Evolutionary conservation across 2,329 filamentous ascomycete genomes (phyloP), one percentile per base, ranked within the genome.

Genomic region (Mycocentrospora acerina): DNA sequence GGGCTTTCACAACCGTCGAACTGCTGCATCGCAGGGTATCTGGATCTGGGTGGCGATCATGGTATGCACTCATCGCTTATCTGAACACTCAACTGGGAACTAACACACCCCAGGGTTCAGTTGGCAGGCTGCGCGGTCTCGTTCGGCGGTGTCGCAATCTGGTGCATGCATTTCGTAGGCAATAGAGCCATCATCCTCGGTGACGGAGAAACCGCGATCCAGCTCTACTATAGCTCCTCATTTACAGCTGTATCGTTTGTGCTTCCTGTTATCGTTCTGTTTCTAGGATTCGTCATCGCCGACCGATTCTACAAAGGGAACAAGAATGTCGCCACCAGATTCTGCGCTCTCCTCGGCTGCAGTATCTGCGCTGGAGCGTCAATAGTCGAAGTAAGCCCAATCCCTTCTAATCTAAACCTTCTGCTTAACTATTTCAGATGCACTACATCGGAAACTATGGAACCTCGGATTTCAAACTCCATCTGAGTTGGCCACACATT

Each of bases 361-460:
- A 88, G 88, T 6, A 59, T 81, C 1, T 73, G 90, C 29, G 85
- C 85, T 2, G 89, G 89, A 11, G 73, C 82, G 4, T 83, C 87
- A 15, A 83, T 93, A 33, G 88, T 85, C 43, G 86, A 85, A 9
- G 19, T 22, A 22, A 22, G 9, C 5, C 9, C 19, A 22, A 6
- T 9, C 19, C 19, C 19, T 22, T 6, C 9, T 9, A 6, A 9
- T 22, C 9, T 9, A 22, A 9, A 22, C 5, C 19, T 22, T 9
- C 5, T 9, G 9, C 19, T 9, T 22, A 22, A 22, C 19, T 22
- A 6, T 22, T 5, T 22, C 9, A 22, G 22, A 93, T 94, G 88
- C 87, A 94, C 64, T 94, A 93, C 57, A 73, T 91, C 13, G 88
- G 88, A n/a, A 90, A 94, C 60, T 79, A 85, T 22, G 88, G 88